Evolutionary conservation across 225 moss, liverwort and hornwort genomes (phyloP), one percentile per base, ranked within the genome.

Genomic region (Straminergon stramineum): DNA sequence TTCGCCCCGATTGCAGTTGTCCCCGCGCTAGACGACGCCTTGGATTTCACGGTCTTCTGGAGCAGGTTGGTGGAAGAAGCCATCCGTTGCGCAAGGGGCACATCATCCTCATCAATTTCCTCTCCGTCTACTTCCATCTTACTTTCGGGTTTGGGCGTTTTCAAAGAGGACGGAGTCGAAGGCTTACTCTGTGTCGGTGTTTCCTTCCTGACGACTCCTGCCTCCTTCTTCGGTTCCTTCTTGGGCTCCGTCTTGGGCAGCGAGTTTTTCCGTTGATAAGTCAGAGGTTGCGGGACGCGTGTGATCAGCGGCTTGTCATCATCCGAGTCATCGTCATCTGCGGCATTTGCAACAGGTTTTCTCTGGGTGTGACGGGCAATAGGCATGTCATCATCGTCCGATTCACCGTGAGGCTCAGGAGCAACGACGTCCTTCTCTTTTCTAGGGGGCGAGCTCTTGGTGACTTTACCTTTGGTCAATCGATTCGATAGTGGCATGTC

Each of bases 81-180:
- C 90, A 93, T 87, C 26, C 98, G 95, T 83, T 90, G 93, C n/a
- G 94, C 95, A 58, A 98, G 91, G 35, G 98, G 98, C 21, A 96
- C 87, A 70, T 98, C 95, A 81, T 98, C 98, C 65, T 97, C 98
- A 37, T 95, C 98, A 76, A 86, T 90, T 43, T 95, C 96, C 66
- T 92, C 96, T 52, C 91, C 94, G 76, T 93, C 95, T 75, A 87
- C 79, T 56, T 94, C 91, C 91, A 91, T 92, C 89, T 92, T 93
- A 52, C 61, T 89, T 15, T 93, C 94, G 28, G 86, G 87, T 60
- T 92, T 93, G 31, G 90, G 64, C 68, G 88, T 88, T 90, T 89
- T 92, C 83, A 79, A 79, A 68, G 91, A 28, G 56, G 88, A 87
- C 45, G 88, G 75, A 76, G 89, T 87, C 39, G 90, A 87, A 67